Conservation (phyloP, 2,329 filamentous ascomycete genomes). For the Myriosclerotinia scirpicola region DNA sequence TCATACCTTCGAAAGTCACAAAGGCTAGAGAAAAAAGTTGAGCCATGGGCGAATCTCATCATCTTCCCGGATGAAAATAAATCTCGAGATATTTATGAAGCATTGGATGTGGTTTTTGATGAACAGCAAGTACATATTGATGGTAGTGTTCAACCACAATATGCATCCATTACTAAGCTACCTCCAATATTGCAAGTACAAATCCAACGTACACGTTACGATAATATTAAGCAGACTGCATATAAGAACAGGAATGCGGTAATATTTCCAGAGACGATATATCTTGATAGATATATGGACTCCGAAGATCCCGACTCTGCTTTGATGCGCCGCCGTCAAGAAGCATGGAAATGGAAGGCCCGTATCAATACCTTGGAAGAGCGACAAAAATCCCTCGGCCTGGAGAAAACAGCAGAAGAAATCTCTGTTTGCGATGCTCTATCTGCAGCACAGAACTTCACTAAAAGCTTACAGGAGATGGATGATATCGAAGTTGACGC, state of each 20-base stretch:
- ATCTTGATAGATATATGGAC: slow-evolving; percentile 85
- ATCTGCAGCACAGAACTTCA: slow-evolving; percentile 42
- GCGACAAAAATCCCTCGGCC: slow-evolving; percentile 35
- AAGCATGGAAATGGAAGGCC: slow-evolving; percentile 73
- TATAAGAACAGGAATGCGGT: slow-evolving; percentile 78
- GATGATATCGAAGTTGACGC: slow-evolving; percentile 47
- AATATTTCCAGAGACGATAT: slow-evolving; percentile 76
- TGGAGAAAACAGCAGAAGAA: slow-evolving; percentile 27
- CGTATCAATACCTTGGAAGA: slow-evolving; percentile 57
- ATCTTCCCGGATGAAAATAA: slow-evolving; percentile 55
- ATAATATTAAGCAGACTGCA: slow-evolving; percentile 57
- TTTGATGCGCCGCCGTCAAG: slow-evolving; percentile 62
- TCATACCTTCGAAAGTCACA: slow-evolving; percentile 57
- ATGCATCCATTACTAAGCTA: slow-evolving; percentile 70
- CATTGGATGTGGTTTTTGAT: slow-evolving; percentile 83
- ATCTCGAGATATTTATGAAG: slow-evolving; percentile 71
- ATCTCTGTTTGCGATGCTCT: slow-evolving; percentile 38
- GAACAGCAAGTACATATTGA: slow-evolving; percentile 70
- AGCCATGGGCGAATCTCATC: slow-evolving; percentile 55
- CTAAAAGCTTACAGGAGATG: slow-evolving; percentile 47
- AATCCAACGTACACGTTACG: slow-evolving; percentile 78
- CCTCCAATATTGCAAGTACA: slow-evolving; percentile 87
- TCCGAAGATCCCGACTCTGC: slow-evolving; percentile 55
- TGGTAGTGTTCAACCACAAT: slow-evolving; percentile 58
- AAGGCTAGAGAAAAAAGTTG: slow-evolving; percentile 45